Conservation (phyloP, 306 rosid species). For the Erythrophleum fordii region DNA sequence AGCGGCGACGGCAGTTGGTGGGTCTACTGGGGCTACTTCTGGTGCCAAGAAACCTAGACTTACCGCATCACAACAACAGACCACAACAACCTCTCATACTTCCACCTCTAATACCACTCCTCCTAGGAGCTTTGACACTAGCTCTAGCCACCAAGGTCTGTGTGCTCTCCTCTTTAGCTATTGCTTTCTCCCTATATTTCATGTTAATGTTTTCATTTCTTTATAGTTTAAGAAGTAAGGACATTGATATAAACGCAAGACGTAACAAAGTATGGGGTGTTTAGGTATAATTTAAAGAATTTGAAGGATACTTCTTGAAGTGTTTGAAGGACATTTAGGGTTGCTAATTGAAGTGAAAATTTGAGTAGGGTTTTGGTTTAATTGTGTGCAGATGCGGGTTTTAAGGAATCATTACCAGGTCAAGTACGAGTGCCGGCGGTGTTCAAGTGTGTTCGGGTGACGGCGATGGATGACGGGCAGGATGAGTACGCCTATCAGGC, state of each 20-base stretch:
- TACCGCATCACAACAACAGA: slow-evolving; percentile 57
- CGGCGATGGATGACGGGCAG: slow-evolving; percentile 84
- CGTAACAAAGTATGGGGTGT: neutral
- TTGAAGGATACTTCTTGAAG: neutral
- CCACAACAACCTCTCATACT: slow-evolving; percentile 77
- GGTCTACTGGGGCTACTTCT: slow-evolving; percentile 76
- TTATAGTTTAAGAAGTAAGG: neutral
- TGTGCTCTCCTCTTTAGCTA: neutral
- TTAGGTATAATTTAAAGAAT: neutral
- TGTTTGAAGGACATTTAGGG: neutral
- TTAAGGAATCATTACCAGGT: slow-evolving; percentile 69
- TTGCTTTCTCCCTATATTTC: neutral
- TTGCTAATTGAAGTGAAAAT: neutral
- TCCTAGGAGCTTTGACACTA: slow-evolving; percentile 87
- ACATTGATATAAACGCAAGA: neutral
- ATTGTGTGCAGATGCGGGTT: slow-evolving; percentile 61
- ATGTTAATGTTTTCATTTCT: neutral
- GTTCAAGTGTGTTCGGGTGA: slow-evolving; percentile 93
- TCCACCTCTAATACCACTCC: slow-evolving; percentile 98
- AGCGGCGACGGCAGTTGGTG: slow-evolving; percentile 33
- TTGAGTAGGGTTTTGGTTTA: slow-evolving; percentile 38
- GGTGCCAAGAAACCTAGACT: slow-evolving; percentile 85
- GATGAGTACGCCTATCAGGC: slow-evolving; percentile 90
- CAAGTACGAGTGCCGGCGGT: slow-evolving; percentile 88
- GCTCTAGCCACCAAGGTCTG: slow-evolving; percentile 91